These are phyloP conservation scores for Psophocarpus tetragonolobus DNA, from an alignment of 306 rosid species.

Conservation along the genomic window DNA sequence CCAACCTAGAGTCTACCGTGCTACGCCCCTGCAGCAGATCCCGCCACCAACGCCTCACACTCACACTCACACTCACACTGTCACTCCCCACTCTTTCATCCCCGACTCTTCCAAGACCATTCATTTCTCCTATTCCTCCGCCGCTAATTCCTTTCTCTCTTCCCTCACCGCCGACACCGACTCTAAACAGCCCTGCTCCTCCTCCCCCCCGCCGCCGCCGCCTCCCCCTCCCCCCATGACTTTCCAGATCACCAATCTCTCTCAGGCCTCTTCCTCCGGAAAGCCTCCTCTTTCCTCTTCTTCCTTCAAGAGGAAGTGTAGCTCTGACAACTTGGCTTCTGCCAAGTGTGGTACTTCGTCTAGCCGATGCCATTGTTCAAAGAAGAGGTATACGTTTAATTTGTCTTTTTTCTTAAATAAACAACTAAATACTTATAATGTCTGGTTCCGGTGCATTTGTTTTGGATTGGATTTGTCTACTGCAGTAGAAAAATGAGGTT, in stretches of 20 bases:
- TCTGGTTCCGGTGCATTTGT: not conserved
- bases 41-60: slow-evolving; percentile 40
- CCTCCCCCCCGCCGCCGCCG: slow-evolving; percentile 51
- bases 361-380: slow-evolving; percentile 77
- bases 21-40: slow-evolving; percentile 85
- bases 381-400: slow-evolving; percentile 54
- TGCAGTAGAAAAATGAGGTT: slow-evolving; percentile 57
- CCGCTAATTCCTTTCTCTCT: slow-evolving; percentile 61
- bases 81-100: no score
- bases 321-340: slow-evolving; percentile 67
- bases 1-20: slow-evolving; percentile 39
- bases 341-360: slow-evolving; percentile 73
- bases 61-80: not conserved
- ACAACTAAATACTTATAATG: not conserved
- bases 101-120: slow-evolving; percentile 61
- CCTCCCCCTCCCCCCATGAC: slow-evolving; percentile 45
- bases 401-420: no score
- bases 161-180: slow-evolving; percentile 74
- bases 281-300: slow-evolving; percentile 71
- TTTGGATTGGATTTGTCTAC: not conserved
- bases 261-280: slow-evolving; percentile 49
- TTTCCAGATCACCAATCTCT: slow-evolving; percentile 68
- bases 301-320: slow-evolving; percentile 78
- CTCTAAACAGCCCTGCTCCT: slow-evolving; percentile 50
- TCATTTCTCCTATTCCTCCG: slow-evolving; percentile 62